Base-by-base conservation (phyloP, 202 grass and related monocot genomes). In the Cymbopogon flexuosus region DNA sequence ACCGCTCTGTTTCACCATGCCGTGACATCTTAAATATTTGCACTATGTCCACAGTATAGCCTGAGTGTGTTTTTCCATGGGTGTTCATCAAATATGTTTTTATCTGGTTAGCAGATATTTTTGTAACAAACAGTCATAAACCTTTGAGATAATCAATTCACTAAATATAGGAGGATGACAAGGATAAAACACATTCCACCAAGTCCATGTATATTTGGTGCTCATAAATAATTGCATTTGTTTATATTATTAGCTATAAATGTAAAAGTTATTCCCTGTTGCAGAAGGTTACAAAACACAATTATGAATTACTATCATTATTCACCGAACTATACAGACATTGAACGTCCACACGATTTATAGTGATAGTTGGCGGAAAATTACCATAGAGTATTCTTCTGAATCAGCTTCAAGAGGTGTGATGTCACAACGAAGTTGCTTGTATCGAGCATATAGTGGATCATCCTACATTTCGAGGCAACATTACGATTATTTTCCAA, bases 321-420 rank as follows among this genome's bases (percentile, higher is more conserved):
- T n/a, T 16, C 15, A 52, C 47, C 39, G 35, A 51, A 68, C 45
- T 29, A 88, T 29, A 88, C 21, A 7, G 57, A 54, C n/a, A 14
- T 8, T 5, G 49, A 68, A 77, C 23, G 5, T 42, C 40, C 34
- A 77, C 35, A 62, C 12, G 23, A 62, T 21, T 59, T 68, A 51
- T 11, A 82, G 76, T 10, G 5, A 81, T 10, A 86, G 2, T 65
- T 66, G 65, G 77, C 57, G 34, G 15, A 73, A 22, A 63, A 61
- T 85, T 94, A 97, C 94, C 94, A 94, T 86, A 73, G 88, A 89
- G 64, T 86, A 97, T 70, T 94, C 90, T 54, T 91, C 68, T 42
- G 90, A 91, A 80, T 86, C 81, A 66, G 79, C 81, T 89, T 94
- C 88, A 29, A 97, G 60, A 76, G 92, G 86, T 54, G 76, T 54